Evolutionary conservation across 2,329 filamentous ascomycete species (phyloP), one percentile per base, ranked within the genome.

Genomic region (Microsporum canis): DNA sequence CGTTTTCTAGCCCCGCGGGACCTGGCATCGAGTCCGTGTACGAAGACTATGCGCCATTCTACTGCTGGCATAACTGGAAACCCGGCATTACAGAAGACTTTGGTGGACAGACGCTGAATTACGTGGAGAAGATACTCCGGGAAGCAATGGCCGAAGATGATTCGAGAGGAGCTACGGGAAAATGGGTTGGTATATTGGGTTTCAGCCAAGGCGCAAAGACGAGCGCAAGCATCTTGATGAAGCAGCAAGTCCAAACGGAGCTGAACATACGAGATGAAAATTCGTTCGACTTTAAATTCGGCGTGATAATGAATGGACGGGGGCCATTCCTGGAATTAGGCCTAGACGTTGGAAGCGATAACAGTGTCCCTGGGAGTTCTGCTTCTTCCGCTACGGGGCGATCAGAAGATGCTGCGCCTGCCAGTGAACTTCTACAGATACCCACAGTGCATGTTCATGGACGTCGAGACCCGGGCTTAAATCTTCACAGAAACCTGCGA

Each of bases 381-480:
- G 51, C 39, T 31, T 33, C 38, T 36, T 47, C 31, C n/a, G 10
- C 39, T 31, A 23, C 38, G 23, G 57, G 14, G 8, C 14, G n/a
- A 45, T 36, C 39, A 8, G 43, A 38, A 31, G 43, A 49, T 39
- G 45, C 56, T 14, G 17, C 41, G 10, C 7, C 38, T 34, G 38
- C 55, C 8, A 39, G 36, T 17, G 59, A 45, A n/a, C 34, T 43
- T 10, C 10, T 64, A 34, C 59, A 58, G 33, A 66, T 84, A 55
- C 85, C 85, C 34, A 87, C 86, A 0, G 70, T 88, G 3, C 86
- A 89, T 73, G 84, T 88, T 0, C 86, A 88, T 73, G 86, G 87
- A 0, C 65, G 84, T 63, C 74, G 75, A 17, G 84, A 87, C 71
- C 76, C 80, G 0, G 84, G 84, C 0, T 67, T 90, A 29, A 74